Percentiles rank a stretch among this genome's conserved stretches.
Conservation (phyloP, 2,329 filamentous ascomycete genomes). For the Aureobasidium lini region DNA sequence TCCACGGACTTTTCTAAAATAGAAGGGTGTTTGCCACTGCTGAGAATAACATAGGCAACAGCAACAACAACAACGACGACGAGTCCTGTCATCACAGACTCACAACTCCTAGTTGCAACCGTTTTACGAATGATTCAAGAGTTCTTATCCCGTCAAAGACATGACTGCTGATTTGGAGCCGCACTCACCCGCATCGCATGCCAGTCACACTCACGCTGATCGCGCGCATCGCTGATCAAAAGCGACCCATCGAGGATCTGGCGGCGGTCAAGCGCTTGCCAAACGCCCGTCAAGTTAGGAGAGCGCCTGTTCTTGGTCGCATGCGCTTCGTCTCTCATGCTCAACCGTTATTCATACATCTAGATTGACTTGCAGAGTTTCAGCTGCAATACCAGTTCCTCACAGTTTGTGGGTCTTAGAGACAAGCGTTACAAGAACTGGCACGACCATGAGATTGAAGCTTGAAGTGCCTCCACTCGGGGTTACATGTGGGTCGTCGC, state of each 20-base stretch:
- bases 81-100: neutral
- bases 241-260: neutral
- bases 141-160: neutral
- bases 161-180: conserved; percentile 4
- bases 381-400: neutral
- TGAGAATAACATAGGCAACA: neutral
- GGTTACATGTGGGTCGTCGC: neutral
- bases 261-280: neutral
- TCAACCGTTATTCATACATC: neutral
- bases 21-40: neutral
- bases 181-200: neutral
- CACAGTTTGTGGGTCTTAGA: neutral
- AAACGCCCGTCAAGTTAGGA: neutral
- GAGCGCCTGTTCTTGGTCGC: neutral
- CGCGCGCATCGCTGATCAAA: conserved; percentile 4
- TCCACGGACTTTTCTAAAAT: neutral
- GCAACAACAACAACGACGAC: neutral
- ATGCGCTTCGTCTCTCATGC: neutral
- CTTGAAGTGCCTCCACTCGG: neutral
- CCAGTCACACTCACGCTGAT: neutral
- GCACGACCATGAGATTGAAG: neutral
- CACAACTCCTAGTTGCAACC: neutral
- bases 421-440: neutral
- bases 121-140: neutral
- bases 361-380: neutral